Base-by-base conservation (phyloP, 495 filamentous ascomycete genomes). In the Trichoderma orchidacearum region DNA sequence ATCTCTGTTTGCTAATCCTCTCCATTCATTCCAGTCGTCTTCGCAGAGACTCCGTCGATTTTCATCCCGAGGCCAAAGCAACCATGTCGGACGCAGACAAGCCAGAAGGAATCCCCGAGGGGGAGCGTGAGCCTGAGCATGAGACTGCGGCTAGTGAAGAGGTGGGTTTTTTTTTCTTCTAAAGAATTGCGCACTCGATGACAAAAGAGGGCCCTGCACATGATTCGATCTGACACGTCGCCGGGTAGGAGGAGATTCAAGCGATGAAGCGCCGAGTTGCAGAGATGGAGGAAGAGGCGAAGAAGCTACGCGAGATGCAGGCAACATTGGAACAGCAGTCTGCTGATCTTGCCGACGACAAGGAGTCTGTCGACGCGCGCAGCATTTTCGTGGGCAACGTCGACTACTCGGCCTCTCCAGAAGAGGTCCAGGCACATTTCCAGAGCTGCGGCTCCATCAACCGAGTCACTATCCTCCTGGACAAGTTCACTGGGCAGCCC, bases 321-420 rank as follows among this genome's bases (percentile, higher is more conserved):
- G 83, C 85, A 23, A 83, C 79, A 11, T 77, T 97, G 51, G 94
- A 97, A 64, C 84, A 91, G 65, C 84, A 91, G 61, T 83, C 80
- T 30, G 82, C 88, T 59, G 87, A 85, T 58, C 76, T 95, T 55
- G 82, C 84, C 48, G 94, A 99, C 66, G 88, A 90, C 70, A 92
- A 93, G 69, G 94, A 97, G 65, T 94, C 96, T 64, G 84, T 99
- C 51, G 94, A 99, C 71, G 87, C 81, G 60, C 83, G 94, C 58
- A 95, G 90, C 73, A 87, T 99, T 64, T 99, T 99, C 67, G 94
- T 99, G 25, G 94, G 94, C 51, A 99, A 99, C 65, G 94, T 99
- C 56, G 94, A 99, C 69, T 99, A 99, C 70, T 90, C 89, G 58
- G 92, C 93, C 28, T 94, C 90, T 15, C 93, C 94, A 0, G 94